Conservation (phyloP, 345 rosid species). For the Alliaria petiolata region DNA sequence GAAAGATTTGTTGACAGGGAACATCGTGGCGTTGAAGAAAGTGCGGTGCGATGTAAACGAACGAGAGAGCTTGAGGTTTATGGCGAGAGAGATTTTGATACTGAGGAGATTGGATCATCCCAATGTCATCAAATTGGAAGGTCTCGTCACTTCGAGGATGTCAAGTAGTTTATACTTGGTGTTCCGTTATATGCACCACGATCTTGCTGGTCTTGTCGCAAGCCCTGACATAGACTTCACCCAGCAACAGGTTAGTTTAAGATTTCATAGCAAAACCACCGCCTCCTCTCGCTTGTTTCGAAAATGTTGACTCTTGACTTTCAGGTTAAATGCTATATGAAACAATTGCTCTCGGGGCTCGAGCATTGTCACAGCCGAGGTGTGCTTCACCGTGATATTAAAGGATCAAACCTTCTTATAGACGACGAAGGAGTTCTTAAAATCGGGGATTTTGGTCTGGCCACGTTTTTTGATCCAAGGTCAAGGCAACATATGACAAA, state of each 20-base stretch:
- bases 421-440: constrained; percentile 6
- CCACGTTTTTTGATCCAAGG: background rate
- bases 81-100: constrained; percentile 13
- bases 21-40: constrained; percentile 2
- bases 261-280: background rate
- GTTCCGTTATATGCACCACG: constrained; percentile 12
- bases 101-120: constrained; percentile 12
- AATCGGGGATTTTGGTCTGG: constrained; percentile 5
- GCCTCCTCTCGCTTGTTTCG: background rate
- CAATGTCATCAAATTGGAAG: constrained; percentile 3
- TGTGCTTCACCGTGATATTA: constrained; percentile 14
- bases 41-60: constrained; percentile 10
- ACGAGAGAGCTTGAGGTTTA: constrained; percentile 7
- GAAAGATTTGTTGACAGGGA: constrained; percentile 8
- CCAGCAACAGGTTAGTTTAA: constrained; percentile 2
- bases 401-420: constrained; percentile 19
- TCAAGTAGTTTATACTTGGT: constrained; percentile 9
- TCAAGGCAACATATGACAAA: constrained; percentile 6
- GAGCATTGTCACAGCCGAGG: constrained; percentile 13
- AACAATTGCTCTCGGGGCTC: constrained; percentile 9
- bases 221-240: constrained; percentile 13
- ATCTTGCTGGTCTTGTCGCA: constrained; percentile 6
- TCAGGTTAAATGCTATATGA: constrained; percentile 17
- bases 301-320: background rate
- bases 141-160: constrained; percentile 15